phyloP scores from a whole-genome alignment of 805 yeast species.

The Wickerhamiella parazyma region DNA sequence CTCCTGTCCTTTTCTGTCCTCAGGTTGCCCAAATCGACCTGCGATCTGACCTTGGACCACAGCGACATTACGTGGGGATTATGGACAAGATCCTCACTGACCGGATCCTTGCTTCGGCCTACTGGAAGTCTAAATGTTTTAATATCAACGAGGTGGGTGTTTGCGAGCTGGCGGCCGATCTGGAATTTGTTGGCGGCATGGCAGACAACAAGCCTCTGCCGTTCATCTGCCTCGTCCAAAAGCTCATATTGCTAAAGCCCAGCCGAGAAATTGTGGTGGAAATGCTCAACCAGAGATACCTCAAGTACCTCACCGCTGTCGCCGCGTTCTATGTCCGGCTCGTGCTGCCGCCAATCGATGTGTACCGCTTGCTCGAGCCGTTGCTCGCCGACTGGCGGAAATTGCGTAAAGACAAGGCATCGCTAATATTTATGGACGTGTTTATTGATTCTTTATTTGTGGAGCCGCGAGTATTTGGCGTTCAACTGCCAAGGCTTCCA shows the following conservation, averaged over 20 bases:
- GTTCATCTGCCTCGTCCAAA: conserved; percentile 62
- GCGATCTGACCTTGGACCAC: conserved; percentile 20
- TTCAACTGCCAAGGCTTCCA: conserved; percentile 48
- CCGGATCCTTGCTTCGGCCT: conserved; percentile 40
- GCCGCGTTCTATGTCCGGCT: conserved; percentile 47
- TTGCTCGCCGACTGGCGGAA: conserved; percentile 55
- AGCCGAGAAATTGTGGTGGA: conserved; percentile 39
- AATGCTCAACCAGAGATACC: conserved; percentile 46
- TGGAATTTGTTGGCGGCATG: conserved; percentile 46
- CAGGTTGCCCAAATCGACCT: background rate
- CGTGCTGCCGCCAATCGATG: conserved; percentile 32
- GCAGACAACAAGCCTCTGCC: conserved; percentile 46
- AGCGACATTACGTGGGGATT: conserved; percentile 33
- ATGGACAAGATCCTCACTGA: conserved; percentile 49
- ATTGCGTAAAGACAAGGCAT: conserved; percentile 35
- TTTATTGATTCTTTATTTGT: conserved; percentile 48
- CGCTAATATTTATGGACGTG: conserved; percentile 53
- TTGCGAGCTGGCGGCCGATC: conserved; percentile 34
- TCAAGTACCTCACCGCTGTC: conserved; percentile 64
- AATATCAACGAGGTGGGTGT: conserved; percentile 37
- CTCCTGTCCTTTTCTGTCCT: conserved; percentile 29
- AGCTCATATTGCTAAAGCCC: conserved; percentile 69
- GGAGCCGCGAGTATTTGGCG: conserved; percentile 51
- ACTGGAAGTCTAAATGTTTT: conserved; percentile 45
- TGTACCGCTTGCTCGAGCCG: conserved; percentile 41